Percentiles rank a stretch among this genome's conserved stretches.
Conservation (phyloP, 805 yeast species). For the Nakazawaea ernobii region DNA sequence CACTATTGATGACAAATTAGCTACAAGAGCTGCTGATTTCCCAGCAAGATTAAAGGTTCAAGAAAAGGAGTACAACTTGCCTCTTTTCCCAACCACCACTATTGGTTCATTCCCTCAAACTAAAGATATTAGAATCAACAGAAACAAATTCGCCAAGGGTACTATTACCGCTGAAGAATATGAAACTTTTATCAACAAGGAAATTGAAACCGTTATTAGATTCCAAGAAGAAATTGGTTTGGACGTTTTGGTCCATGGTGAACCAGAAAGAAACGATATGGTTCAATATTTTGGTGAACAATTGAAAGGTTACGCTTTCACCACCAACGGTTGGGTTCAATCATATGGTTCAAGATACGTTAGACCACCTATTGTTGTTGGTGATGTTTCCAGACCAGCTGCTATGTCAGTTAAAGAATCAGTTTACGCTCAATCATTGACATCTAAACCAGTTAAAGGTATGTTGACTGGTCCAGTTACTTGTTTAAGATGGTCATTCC, state of each 20-base stretch:
- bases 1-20: constrained; percentile 63
- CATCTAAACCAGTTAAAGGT: constrained; percentile 97
- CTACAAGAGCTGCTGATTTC: constrained; percentile 85
- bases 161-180: constrained; percentile 91
- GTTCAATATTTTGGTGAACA: constrained; percentile 99
- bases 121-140: constrained; percentile 96
- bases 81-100: constrained; percentile 99
- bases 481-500: constrained; percentile 99
- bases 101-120: constrained; percentile 99
- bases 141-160: constrained; percentile 98
- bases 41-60: constrained; percentile 83
- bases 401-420: constrained; percentile 99
- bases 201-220: constrained; percentile 91
- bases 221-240: constrained; percentile 99
- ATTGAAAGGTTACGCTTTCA: constrained; percentile 96
- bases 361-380: constrained; percentile 98
- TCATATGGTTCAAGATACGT: constrained; percentile 99
- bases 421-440: constrained; percentile 96
- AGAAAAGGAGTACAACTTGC: constrained; percentile 83
- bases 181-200: constrained; percentile 94
- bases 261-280: constrained; percentile 99
- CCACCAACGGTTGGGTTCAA: constrained; percentile 99
- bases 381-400: constrained; percentile 97
- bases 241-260: constrained; percentile 99
- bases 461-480: constrained; percentile 99